Percentiles rank a stretch among this genome's conserved stretches.
phyloP scores from a whole-genome alignment of 1,139 yeast genomes.

The Suhomyces panamericanus region DNA sequence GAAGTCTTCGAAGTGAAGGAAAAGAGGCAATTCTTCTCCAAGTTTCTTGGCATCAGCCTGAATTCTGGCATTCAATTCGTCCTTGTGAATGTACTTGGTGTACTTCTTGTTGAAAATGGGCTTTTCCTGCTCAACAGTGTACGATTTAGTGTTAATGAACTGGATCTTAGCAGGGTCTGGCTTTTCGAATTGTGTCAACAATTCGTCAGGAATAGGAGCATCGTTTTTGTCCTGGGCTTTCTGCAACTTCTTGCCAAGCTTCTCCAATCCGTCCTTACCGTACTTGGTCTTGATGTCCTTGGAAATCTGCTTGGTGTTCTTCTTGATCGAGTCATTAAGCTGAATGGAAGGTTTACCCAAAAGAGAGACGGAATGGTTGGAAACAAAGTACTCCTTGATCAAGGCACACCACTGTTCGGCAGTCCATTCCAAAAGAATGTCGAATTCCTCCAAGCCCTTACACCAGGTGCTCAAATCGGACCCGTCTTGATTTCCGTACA shows the following conservation, averaged over 20 bases:
- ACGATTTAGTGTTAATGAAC: slow-evolving; percentile 70
- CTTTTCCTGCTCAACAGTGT: slow-evolving; percentile 45
- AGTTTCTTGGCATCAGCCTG: slow-evolving; percentile 20
- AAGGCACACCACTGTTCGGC: slow-evolving; percentile 65
- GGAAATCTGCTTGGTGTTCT: slow-evolving; percentile 50
- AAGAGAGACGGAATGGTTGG: slow-evolving; percentile 70
- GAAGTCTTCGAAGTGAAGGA: slow-evolving; percentile 76
- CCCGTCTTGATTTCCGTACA: slow-evolving; percentile 71
- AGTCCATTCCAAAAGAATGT: slow-evolving; percentile 60
- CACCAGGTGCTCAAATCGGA: slow-evolving; percentile 56
- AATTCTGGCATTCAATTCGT: slow-evolving; percentile 20
- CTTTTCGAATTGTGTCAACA: slow-evolving; percentile 58
- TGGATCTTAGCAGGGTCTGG: slow-evolving; percentile 77
- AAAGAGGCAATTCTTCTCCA: slow-evolving; percentile 50
- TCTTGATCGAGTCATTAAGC: slow-evolving; percentile 54
- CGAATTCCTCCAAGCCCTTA: slow-evolving; percentile 60
- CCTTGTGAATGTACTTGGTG: slow-evolving; percentile 22
- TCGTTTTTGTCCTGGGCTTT: slow-evolving; percentile 71
- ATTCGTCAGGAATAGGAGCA: slow-evolving; percentile 67
- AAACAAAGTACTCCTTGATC: slow-evolving; percentile 54
- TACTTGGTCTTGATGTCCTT: slow-evolving; percentile 50
- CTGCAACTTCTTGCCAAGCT: slow-evolving; percentile 51
- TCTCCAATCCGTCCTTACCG: slow-evolving; percentile 62
- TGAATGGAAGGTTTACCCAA: slow-evolving; percentile 72
- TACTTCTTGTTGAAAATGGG: slow-evolving; percentile 13